These are phyloP conservation scores for Strobilomyces echinocephalus DNA, from an alignment of 768 basidiomycete genomes.

Conservation along the genomic window DNA sequence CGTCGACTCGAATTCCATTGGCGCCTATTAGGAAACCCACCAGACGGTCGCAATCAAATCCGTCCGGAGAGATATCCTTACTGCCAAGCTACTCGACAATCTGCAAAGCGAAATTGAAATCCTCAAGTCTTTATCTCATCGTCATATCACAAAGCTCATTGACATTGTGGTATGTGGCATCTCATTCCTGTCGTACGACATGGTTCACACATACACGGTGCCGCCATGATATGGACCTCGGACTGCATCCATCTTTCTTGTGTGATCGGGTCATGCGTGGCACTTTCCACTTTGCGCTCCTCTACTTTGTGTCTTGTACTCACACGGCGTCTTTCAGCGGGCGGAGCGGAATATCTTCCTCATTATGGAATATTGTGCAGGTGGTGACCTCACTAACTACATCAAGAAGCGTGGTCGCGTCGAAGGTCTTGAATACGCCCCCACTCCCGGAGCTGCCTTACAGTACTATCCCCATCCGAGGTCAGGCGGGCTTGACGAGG, in stretches of 20 bases:
- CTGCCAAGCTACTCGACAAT: conserved; percentile 91
- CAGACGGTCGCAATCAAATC: conserved; percentile 90
- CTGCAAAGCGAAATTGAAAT: conserved; percentile 98
- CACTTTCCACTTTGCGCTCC: background rate
- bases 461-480: conserved; percentile 90
- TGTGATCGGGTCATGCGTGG: background rate
- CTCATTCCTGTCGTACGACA: background rate
- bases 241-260: background rate
- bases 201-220: background rate
- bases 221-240: background rate
- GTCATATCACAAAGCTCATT: conserved; percentile 88
- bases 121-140: conserved; percentile 86
- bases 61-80: conserved; percentile 82
- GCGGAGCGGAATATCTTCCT: conserved; percentile 83
- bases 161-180: conserved; percentile 75
- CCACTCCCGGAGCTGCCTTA: conserved; percentile 60
- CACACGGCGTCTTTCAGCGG: conserved; percentile 38
- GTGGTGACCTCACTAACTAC: conserved; percentile 93
- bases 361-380: conserved; percentile 96
- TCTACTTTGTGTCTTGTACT: conserved; percentile 5
- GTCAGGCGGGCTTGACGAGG: conserved; percentile 85
- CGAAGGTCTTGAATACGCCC: conserved; percentile 79
- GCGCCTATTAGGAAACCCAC: conserved; percentile 57
- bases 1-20: background rate
- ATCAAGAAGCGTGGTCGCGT: conserved; percentile 97